These are phyloP conservation scores for Aspergillus quadricinctus DNA, from an alignment of 2,329 filamentous ascomycete genomes.

Conservation along the genomic window DNA sequence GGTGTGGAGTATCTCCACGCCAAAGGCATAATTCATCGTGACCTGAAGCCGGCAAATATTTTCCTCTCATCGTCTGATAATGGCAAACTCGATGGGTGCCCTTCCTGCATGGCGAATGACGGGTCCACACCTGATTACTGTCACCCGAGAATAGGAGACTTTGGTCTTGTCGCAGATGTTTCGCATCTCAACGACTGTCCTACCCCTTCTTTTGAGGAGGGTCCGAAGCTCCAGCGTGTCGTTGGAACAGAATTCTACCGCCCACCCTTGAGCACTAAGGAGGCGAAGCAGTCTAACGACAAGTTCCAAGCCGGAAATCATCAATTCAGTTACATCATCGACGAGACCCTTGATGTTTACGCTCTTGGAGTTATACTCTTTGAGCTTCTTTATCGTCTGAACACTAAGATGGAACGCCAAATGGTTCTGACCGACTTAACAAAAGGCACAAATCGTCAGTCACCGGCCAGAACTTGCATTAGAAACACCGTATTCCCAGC, in stretches of 20 bases:
- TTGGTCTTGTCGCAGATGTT: conserved; percentile 59
- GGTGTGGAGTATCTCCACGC: conserved; percentile 63
- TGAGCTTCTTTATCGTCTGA: conserved; percentile 56
- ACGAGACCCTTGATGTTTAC: conserved; percentile 57
- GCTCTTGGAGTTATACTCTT: conserved; percentile 60
- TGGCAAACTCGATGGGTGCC: conserved; percentile 46
- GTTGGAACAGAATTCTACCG: conserved; percentile 62
- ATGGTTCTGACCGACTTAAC: conserved; percentile 40
- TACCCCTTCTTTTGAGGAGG: conserved; percentile 16
- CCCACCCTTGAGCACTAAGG: conserved; percentile 36
- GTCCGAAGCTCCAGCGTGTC: conserved; percentile 33
- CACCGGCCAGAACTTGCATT: background rate
- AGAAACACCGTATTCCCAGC: conserved; percentile 28
- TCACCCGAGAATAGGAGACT: conserved; percentile 63
- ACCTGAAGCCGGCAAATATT: conserved; percentile 66
- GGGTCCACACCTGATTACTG: conserved; percentile 38
- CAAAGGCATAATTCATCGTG: conserved; percentile 59
- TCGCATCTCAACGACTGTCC: conserved; percentile 34
- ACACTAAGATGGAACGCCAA: conserved; percentile 47
- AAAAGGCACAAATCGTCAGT: conserved; percentile 14
- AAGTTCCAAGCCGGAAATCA: conserved; percentile 1
- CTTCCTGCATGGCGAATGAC: conserved; percentile 36
- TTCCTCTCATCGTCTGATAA: conserved; percentile 54
- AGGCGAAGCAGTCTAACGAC: conserved; percentile 1
- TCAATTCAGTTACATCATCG: conserved; percentile 27